Evolutionary conservation across 257 asterid genomes (phyloP).

Genomic region (Solanum sitiens): DNA sequence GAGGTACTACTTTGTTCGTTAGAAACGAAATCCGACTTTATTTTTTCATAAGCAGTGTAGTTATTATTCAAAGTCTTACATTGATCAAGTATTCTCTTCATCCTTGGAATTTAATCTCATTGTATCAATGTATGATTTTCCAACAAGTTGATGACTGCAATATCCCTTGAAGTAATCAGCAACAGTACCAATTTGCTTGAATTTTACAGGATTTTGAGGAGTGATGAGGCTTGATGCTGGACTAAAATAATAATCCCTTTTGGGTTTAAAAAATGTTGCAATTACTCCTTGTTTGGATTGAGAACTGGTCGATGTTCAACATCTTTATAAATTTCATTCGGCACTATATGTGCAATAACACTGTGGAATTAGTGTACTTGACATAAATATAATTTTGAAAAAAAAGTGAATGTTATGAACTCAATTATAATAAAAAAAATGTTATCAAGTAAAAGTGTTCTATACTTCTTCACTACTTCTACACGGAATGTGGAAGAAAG

Average conservation of each 20-base stretch:
- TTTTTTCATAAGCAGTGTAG: not conserved
- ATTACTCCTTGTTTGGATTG: not conserved
- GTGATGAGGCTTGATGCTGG: not conserved
- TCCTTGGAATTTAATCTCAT: not conserved
- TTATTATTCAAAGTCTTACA: too few relatives aligned
- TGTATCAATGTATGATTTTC: not conserved
- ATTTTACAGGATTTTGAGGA: not conserved
- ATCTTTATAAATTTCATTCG: not conserved
- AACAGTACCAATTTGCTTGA: not conserved
- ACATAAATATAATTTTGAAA: not conserved
- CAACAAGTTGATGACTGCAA: not conserved
- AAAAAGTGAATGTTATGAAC: too few relatives aligned
- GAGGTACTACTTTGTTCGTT: conserved; percentile 19
- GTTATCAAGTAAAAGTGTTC: not conserved
- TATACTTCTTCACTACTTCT: not conserved
- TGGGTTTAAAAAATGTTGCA: not conserved
- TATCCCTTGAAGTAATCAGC: not conserved
- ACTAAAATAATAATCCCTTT: not conserved
- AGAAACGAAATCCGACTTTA: not conserved
- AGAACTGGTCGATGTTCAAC: not conserved
- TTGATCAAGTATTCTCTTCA: not conserved
- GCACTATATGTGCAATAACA: not conserved
- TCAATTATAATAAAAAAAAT: too few relatives aligned
- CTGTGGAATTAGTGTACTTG: not conserved
- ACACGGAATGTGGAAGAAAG: not conserved